Base-by-base conservation (phyloP, 768 basidiomycete species). In the Suillus occidentalis region DNA sequence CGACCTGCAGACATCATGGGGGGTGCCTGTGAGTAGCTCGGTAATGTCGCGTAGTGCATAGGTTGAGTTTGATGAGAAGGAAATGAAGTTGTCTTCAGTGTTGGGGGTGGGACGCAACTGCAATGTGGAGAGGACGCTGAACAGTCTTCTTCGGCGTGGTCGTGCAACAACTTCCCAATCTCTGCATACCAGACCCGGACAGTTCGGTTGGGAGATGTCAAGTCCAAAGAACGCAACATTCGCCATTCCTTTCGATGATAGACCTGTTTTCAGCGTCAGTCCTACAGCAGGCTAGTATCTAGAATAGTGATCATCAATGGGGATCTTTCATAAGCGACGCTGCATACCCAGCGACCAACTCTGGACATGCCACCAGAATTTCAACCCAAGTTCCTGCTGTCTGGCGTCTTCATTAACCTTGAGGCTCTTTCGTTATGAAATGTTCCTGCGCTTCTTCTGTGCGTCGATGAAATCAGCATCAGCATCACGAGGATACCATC, bases 211-310 rank as follows among this genome's bases (percentile, higher is more conserved):
- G 1, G 91, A 89, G 60, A 97, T 82, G 62, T 97, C 84, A 9
- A 83, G 82, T 2, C 90, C 92, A 45, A 93, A 86, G 72, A 95
- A 91, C 6, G n/a, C n/a, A n/a, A 97, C 88, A 64, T 95, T 97
- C 0, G 90, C 86, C 39, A 98, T 88, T 95, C 97, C 98, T 72
- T 89, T 90, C 0, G 91, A 91, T 0, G 92, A 92, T 6, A 95
- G 84, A 3, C 94, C 87, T 0, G 95, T 93, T 70, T 97, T 94
- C 6, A 96, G 81, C 0, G 92, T 90, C 40, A 94, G 77, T 3
- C 83, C 83, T 5, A 85, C 87, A 1, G 82, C 82, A 16, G 87
- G 73, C 90, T 91, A 94, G 71, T 89, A 94, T 18, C 91, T 92
- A 67, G 31, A 36, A 42, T n/a, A 37, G 9, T 57, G 67, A 62